Base-by-base conservation (phyloP, 306 rosid species). In the Cajanus cajan region DNA sequence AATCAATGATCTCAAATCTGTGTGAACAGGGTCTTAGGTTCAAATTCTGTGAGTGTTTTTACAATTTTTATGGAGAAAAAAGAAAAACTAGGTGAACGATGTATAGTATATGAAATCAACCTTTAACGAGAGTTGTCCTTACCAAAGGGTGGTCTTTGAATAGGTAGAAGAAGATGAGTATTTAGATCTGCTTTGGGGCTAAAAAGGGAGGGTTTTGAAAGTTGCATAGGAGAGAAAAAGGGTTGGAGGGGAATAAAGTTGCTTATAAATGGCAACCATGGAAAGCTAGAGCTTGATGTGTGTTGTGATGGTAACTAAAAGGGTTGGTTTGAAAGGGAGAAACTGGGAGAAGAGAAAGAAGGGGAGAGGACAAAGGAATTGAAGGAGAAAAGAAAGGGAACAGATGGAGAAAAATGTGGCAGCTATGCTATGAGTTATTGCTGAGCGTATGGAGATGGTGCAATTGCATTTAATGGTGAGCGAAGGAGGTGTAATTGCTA, bases 371-470 rank as follows among this genome's bases (percentile, higher is more conserved):
- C 72, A 76, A 41, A 43, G 85, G 54, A 85, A 77, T 66, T 71
- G 83, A 43, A 41, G 81, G 74, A 78, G 75, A 66, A 48, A 50
- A 18, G 45, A 66, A 74, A 78, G 84, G 86, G 36, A 81, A 85
- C 48, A 78, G 94, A 77, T 63, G 92, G 89, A 87, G 89, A 80
- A 87, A 90, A 87, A 77, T 89, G 86, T 80, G 87, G 87, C 85
- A 87, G 97, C 47, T 86, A 87, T 84, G 95, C 47, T 86, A 87
- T 84, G 95, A 96, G 97, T 93, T 79, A 96, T 89, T 96, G 97
- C 94, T 87, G 96, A 89, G 93, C 82, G 94, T 84, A 82, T 90
- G 90, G 98, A 93, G 98, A 93, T 90, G 97, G 91, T 93, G 98
- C 97, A 87, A 96, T 69, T 86, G 99, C 98, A 96, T 91, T 96